These are phyloP conservation scores for Candida ortonii DNA, from an alignment of 805 yeast genomes.

Conservation along the genomic window DNA sequence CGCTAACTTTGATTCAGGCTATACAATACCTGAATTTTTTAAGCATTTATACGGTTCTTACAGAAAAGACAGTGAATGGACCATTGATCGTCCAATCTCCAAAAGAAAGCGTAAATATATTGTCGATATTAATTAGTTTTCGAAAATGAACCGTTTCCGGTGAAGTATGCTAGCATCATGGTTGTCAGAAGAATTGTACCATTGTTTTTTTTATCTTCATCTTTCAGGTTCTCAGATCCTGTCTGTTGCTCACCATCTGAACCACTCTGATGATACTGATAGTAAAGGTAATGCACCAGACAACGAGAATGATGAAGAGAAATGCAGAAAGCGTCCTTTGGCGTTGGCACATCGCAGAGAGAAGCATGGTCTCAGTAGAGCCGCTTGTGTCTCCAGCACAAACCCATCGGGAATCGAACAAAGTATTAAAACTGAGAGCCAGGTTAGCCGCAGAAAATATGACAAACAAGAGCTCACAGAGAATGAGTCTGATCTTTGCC, in stretches of 20 bases:
- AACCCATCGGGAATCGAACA: constrained; percentile 81
- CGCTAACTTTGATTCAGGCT: no score
- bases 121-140: no score
- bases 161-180: no score
- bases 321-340: constrained; percentile 80
- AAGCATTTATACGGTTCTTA: no score
- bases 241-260: constrained; percentile 46
- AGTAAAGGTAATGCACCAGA: constrained; percentile 85
- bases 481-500: constrained; percentile 74
- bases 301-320: constrained; percentile 65
- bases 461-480: constrained; percentile 82
- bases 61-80: no score
- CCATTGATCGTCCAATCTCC: no score
- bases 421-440: constrained; percentile 78
- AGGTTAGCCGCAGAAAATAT: constrained; percentile 87
- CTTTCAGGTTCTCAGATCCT: constrained; percentile 10
- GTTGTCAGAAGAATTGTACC: background rate
- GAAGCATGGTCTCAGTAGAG: constrained; percentile 26
- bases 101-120: no score
- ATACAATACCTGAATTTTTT: no score
- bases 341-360: constrained; percentile 61
- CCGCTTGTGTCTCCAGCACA: constrained; percentile 37
- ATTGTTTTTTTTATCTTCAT: background rate
- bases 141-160: no score
- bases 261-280: constrained; percentile 82